A percentile compares a stretch with the other conserved stretches of the same genome.
Conservation (phyloP, 345 rosid genomes). For the Populus euphratica region DNA sequence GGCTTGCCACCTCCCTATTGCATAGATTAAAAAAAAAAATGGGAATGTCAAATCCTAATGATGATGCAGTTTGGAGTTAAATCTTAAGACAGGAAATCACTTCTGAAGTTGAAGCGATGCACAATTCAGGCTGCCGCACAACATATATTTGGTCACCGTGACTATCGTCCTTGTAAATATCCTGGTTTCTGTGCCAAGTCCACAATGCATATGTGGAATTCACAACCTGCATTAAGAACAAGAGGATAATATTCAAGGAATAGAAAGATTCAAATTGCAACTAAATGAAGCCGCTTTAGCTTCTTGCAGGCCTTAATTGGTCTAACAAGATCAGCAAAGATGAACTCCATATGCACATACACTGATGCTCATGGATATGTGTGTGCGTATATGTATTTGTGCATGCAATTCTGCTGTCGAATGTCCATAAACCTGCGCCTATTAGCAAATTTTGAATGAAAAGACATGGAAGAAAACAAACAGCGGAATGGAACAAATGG, state of each 20-base stretch:
- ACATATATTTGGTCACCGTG: constrained; percentile 70
- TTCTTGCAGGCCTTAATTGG: no score
- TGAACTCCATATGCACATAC: neutral
- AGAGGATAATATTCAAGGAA: neutral
- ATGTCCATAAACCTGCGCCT: neutral
- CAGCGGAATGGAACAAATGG: no score
- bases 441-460: no score
- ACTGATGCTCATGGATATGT: neutral
- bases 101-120: constrained; percentile 25
- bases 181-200: constrained; percentile 93
- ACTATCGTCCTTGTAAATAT: constrained; percentile 46
- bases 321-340: neutral
- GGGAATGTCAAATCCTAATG: neutral
- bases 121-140: constrained; percentile 57
- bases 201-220: constrained; percentile 76
- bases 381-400: neutral
- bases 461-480: no score
- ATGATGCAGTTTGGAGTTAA: neutral
- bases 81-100: constrained; percentile 3
- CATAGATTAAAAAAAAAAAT: neutral
- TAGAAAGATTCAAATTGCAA: neutral
- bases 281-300: neutral
- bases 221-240: constrained; percentile 42
- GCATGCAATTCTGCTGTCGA: neutral
- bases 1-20: constrained; percentile 18